Conservation (phyloP, 176 grass and related monocot genomes). For the Pontederia crassipes region DNA sequence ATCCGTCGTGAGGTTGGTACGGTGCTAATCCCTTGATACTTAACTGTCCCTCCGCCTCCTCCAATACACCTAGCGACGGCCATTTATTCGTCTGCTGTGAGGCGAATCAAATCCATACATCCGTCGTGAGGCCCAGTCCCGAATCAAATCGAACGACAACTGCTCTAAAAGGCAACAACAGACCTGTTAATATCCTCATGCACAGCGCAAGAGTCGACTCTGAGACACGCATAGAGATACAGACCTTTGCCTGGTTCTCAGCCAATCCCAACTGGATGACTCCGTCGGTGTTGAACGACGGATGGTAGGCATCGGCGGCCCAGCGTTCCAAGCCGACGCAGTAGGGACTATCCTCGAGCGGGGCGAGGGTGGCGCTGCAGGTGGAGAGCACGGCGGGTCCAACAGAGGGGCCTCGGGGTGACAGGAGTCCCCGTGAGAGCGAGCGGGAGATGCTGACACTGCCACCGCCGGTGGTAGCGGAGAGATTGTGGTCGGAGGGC, state of each 20-base stretch:
- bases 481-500: background rate
- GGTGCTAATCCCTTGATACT: slow-evolving; percentile 64
- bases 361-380: slow-evolving; percentile 28
- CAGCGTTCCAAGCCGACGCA: slow-evolving; percentile 52
- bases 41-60: slow-evolving; percentile 27
- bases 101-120: no score
- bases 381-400: slow-evolving; percentile 26
- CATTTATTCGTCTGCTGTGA: slow-evolving; percentile 43
- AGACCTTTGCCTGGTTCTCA: slow-evolving; percentile 47
- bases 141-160: slow-evolving; percentile 84
- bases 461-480: background rate
- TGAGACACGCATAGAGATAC: background rate
- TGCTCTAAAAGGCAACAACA: slow-evolving; percentile 22
- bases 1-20: slow-evolving; percentile 74
- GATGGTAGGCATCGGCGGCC: slow-evolving; percentile 49
- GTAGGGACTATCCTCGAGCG: slow-evolving; percentile 53
- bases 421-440: slow-evolving; percentile 49
- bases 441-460: slow-evolving; percentile 36
- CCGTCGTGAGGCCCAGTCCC: slow-evolving; percentile 57
- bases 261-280: slow-evolving; percentile 78
- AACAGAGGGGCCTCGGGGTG: slow-evolving; percentile 29
- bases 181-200: background rate
- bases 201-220: background rate
- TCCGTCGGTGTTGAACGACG: slow-evolving; percentile 36
- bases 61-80: slow-evolving; percentile 13